Evolutionary conservation across 2,329 filamentous ascomycete species (phyloP), one percentile per base, ranked within the genome.

Genomic region (Mycogone perniciosa): DNA sequence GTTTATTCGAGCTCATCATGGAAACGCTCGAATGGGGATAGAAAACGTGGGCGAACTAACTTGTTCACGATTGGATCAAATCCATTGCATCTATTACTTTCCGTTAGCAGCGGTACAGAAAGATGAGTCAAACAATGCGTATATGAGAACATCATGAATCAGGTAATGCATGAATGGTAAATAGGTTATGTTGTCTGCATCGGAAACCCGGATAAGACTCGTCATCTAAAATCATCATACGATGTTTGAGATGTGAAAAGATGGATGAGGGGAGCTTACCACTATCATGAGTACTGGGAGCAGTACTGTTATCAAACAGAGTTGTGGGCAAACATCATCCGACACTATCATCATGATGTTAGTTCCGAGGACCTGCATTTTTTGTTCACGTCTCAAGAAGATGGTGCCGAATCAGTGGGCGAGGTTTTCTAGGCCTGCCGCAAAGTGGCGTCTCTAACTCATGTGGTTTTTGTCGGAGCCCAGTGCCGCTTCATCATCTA

Each of bases 391-490:
- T 6, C 26, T 10, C 11, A 42, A n/a, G 10, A 31, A 45, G 49
- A 56, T 44, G 40, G 51, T 57, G 54, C 57, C 51, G 54, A 62
- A 73, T 95, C 90, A 95, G 90, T 92, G 88, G 90, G 88, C 89
- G 84, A 95, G 90, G 91, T 95, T 96, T 96, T 95, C 89, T 95
- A 96, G 89, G 90, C 90, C 89, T 95, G 89, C 88, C 89, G 73
- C 89, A 88, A 88, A 80, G 73, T 88, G 89, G 89, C 82, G 86
- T 81, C 83, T 90, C 88, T 58, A 67, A 76, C 90, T 89, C 89
- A 83, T 82, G 75, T 71, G 31, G 55, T 50, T 69, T 53, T 70
- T 62, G 76, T 95, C 89, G 86, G 90, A 92, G 90, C 90, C 90
- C 90, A 96, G 90, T 96, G 90, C 90, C 88, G 73, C 78, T 87